Evolutionary conservation across 1,284 basidiomycete genomes (phyloP), one percentile per base, ranked within the genome.

Genomic region (Mixia osmundae): DNA sequence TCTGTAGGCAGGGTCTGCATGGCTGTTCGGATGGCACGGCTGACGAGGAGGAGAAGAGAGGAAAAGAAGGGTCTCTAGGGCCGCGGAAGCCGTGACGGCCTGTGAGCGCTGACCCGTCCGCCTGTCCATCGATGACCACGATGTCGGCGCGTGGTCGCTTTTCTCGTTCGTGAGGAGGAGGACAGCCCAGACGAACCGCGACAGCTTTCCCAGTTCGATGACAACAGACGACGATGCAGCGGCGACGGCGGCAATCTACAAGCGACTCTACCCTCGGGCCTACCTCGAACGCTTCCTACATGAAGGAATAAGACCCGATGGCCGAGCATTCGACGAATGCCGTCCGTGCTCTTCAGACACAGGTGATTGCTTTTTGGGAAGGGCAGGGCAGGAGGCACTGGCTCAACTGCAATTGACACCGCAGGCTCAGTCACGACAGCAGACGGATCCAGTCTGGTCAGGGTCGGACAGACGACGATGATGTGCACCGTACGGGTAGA

Each of bases 401-500:
- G 3, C 5, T 22, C 9, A 20, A 10, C 23, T 19, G 19, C 19
- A 12, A 5, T 19, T 5, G 27, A 10, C 25, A n/a, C 25, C 24
- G 10, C 38, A 71, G 78, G 77, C 37, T 87, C 82, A 1, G 76
- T 94, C 57, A 73, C 75, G 0, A 89, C 83, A 0, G 82, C 85
- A 0, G 66, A 85, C 46, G 82, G 83, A 0, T 89, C 82, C 3
- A 71, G 82, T 0, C 69, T 94, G 20, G 77, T 91, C 9, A 64
- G 78, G n/a, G 55, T 89, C 42, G 85, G 85, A 18, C 68, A 78
- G 38, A 89, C 85, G 9, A 87, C 79, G 0, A 64, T 94, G 22
- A 75, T 91, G 0, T 89, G 83, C 50, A 85, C 85, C 2, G 69
- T 94, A 47, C 89, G 89, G 53, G 80, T 78, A n/a, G 82, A 94